Conservation (phyloP, 192 early-diverging fungal species). For the Glomus cerebriforme region DNA sequence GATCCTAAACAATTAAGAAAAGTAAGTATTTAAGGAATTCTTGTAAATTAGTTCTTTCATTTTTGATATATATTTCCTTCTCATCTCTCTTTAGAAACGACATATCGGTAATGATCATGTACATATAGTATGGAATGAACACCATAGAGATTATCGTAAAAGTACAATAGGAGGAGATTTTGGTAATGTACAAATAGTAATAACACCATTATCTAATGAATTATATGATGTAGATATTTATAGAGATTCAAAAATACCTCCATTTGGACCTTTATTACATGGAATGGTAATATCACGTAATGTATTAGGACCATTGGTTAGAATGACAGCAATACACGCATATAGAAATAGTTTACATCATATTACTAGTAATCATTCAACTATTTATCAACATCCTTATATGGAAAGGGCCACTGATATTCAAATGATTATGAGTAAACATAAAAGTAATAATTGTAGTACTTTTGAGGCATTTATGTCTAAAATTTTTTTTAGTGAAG, state of each 20-base stretch:
- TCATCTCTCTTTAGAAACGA: slow-evolving; percentile 69
- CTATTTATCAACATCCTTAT: slow-evolving; percentile 59
- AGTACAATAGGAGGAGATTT: slow-evolving; percentile 97
- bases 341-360: slow-evolving; percentile 46
- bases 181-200: slow-evolving; percentile 92
- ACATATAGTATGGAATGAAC: slow-evolving; percentile 98
- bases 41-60: not conserved
- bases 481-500: slow-evolving; percentile 24
- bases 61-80: not conserved
- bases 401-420: slow-evolving; percentile 61
- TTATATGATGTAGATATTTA: slow-evolving; percentile 57
- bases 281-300: slow-evolving; percentile 77
- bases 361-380: slow-evolving; percentile 31
- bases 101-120: slow-evolving; percentile 99
- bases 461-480: slow-evolving; percentile 27
- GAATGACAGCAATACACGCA: slow-evolving; percentile 83
- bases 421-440: slow-evolving; percentile 53
- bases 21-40: slow-evolving; percentile 54
- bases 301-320: slow-evolving; percentile 73
- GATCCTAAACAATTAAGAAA: slow-evolving; percentile 92
- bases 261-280: slow-evolving; percentile 86
- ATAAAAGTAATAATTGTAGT: slow-evolving; percentile 54
- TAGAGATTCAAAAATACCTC: slow-evolving; percentile 58
- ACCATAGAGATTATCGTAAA: slow-evolving; percentile 79
- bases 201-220: slow-evolving; percentile 78